phyloP scores from a whole-genome alignment of 192 early-diverging fungal species.

The Entomortierella chlamydospora region DNA sequence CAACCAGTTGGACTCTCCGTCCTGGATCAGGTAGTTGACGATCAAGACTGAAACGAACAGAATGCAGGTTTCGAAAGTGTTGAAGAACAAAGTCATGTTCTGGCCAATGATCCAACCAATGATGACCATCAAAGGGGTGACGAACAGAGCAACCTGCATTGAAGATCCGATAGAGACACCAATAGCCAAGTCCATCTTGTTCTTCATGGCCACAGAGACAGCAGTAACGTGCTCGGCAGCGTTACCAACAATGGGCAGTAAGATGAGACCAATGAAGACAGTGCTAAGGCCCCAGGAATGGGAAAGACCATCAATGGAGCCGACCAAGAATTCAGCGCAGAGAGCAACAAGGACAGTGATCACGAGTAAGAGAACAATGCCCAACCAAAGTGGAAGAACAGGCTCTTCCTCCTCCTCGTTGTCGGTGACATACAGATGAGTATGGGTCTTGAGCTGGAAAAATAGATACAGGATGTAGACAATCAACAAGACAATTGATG shows the following conservation, averaged over 20 bases:
- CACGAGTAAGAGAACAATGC: constrained; percentile 65
- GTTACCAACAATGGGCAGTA: constrained; percentile 92
- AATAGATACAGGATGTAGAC: constrained; percentile 78
- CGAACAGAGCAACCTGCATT: constrained; percentile 89
- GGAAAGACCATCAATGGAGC: constrained; percentile 78
- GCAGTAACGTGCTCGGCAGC: constrained; percentile 84
- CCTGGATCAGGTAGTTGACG: constrained; percentile 82
- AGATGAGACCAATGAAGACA: constrained; percentile 89
- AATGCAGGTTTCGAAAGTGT: constrained; percentile 84
- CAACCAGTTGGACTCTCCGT: constrained; percentile 93
- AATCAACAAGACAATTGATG: constrained; percentile 73
- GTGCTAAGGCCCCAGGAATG: constrained; percentile 68
- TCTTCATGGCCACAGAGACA: constrained; percentile 83
- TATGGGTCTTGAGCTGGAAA: constrained; percentile 93
- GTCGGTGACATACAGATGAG: constrained; percentile 55
- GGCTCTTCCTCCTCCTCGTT: constrained; percentile 70
- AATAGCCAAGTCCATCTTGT: constrained; percentile 89
- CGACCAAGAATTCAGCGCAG: constrained; percentile 85
- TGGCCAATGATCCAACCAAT: constrained; percentile 83
- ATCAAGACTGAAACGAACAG: constrained; percentile 90
- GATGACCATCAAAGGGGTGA: constrained; percentile 78
- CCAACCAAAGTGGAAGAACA: constrained; percentile 66
- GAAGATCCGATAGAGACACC: constrained; percentile 84
- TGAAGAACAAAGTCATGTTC: constrained; percentile 84
- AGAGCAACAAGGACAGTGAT: constrained; percentile 79